phyloP scores from a whole-genome alignment of 2,329 filamentous ascomycete genomes.

The Truncatella angustata region DNA sequence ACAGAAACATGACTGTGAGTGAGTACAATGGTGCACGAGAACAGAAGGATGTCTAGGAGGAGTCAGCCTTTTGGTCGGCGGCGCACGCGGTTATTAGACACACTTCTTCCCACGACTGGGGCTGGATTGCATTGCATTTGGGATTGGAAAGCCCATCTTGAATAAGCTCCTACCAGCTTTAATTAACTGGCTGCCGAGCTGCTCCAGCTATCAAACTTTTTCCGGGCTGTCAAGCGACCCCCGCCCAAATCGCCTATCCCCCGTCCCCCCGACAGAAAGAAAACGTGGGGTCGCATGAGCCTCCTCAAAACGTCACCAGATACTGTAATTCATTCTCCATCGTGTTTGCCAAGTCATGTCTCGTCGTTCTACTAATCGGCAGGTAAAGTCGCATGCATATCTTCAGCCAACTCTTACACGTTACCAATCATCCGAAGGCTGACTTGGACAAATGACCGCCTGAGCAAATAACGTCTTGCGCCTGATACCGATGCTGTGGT shows the following conservation, averaged over 20 bases:
- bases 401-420: no score
- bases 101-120: neutral
- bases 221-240: neutral
- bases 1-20: neutral
- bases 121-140: neutral
- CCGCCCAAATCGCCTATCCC: no score
- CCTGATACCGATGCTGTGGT: no score
- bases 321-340: neutral
- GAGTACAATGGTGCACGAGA: no score
- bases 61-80: constrained; percentile 2
- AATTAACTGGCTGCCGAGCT: neutral
- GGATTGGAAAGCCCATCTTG: no score
- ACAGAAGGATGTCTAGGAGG: neutral
- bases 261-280: neutral
- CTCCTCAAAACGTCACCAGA: neutral
- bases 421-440: no score
- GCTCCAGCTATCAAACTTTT: neutral
- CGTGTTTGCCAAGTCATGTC: no score
- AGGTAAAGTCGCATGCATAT: neutral
- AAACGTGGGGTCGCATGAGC: neutral
- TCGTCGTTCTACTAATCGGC: no score
- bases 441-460: no score
- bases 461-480: no score
- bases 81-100: neutral
- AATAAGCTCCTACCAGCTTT: constrained; percentile 3